phyloP scores from a whole-genome alignment of 176 grass and related monocot genomes.

The Paspalum vaginatum region DNA sequence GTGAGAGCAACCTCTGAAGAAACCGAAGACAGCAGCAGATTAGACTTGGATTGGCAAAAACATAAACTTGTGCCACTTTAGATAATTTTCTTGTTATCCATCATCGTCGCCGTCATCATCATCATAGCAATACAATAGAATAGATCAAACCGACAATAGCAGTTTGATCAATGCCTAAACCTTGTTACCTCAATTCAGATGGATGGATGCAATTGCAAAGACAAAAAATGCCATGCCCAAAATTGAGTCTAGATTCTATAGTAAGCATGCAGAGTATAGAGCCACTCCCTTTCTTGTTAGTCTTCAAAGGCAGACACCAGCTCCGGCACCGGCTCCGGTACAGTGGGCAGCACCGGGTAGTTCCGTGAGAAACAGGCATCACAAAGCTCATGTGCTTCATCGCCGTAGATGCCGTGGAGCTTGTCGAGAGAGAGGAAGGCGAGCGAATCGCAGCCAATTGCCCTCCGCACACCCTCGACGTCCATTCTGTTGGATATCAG shows the following conservation, averaged over 20 bases:
- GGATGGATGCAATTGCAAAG: slow-evolving; percentile 41
- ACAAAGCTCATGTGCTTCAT: slow-evolving; percentile 67
- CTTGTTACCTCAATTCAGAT: slow-evolving; percentile 23
- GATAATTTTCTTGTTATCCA: slow-evolving; percentile 20
- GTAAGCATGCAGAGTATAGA: slow-evolving; percentile 20
- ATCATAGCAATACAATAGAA: slow-evolving; percentile 43
- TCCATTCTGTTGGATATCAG: slow-evolving; percentile 85
- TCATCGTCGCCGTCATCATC: not conserved
- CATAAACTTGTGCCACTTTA: slow-evolving; percentile 1
- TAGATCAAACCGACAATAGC: slow-evolving; percentile 32
- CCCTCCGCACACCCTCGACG: slow-evolving; percentile 58
- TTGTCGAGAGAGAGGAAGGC: slow-evolving; percentile 82
- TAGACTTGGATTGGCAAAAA: slow-evolving; percentile 3
- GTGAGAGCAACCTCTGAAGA: not conserved
- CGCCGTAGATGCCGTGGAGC: slow-evolving; percentile 65
- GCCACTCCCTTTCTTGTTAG: slow-evolving; percentile 37
- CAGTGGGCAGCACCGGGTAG: slow-evolving; percentile 64
- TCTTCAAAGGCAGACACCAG: slow-evolving; percentile 52
- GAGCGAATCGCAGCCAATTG: slow-evolving; percentile 82
- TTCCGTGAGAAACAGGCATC: slow-evolving; percentile 83
- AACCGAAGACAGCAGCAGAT: not conserved
- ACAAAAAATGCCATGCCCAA: slow-evolving; percentile 44
- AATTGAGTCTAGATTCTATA: slow-evolving; percentile 43
- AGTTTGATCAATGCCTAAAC: slow-evolving; percentile 34
- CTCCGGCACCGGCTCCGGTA: slow-evolving; percentile 42